These are phyloP conservation scores for Sphenostylis stenocarpa DNA, from an alignment of 306 rosid species.

Conservation along the genomic window DNA sequence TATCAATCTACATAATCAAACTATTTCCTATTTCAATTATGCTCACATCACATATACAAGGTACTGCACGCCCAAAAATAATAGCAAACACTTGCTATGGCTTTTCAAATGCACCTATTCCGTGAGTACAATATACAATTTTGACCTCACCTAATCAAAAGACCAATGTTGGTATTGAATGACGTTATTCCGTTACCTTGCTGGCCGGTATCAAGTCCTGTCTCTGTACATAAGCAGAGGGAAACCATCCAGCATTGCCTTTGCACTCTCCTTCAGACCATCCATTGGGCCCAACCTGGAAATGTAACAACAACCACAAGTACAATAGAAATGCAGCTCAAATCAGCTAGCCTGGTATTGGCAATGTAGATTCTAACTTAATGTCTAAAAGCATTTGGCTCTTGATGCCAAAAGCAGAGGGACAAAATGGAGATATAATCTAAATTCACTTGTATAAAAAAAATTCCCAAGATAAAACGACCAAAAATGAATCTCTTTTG, in stretches of 20 bases:
- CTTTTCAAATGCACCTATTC: slow-evolving; percentile 30
- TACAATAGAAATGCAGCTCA: not conserved
- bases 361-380: not conserved
- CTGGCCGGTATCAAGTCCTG: slow-evolving; percentile 59
- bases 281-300: slow-evolving; percentile 72
- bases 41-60: slow-evolving; percentile 30
- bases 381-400: not conserved
- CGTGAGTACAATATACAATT: slow-evolving; percentile 38
- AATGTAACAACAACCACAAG: not conserved
- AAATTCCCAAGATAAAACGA: not conserved
- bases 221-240: slow-evolving; percentile 82
- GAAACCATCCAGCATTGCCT: slow-evolving; percentile 90
- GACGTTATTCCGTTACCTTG: slow-evolving; percentile 42
- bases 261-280: slow-evolving; percentile 93
- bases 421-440: not conserved
- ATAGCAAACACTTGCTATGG: slow-evolving; percentile 21
- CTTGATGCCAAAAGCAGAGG: not conserved
- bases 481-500: not conserved
- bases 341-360: not conserved
- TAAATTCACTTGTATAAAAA: not conserved
- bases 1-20: slow-evolving; percentile 29
- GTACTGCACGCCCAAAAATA: slow-evolving; percentile 30
- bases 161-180: slow-evolving; percentile 20
- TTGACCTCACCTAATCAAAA: slow-evolving; percentile 31
- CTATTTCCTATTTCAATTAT: slow-evolving; percentile 27